A percentile compares a stretch with the other conserved stretches of the same genome.
phyloP scores from a whole-genome alignment of 2,329 filamentous ascomycete species.

The Diaporthe sp. region DNA sequence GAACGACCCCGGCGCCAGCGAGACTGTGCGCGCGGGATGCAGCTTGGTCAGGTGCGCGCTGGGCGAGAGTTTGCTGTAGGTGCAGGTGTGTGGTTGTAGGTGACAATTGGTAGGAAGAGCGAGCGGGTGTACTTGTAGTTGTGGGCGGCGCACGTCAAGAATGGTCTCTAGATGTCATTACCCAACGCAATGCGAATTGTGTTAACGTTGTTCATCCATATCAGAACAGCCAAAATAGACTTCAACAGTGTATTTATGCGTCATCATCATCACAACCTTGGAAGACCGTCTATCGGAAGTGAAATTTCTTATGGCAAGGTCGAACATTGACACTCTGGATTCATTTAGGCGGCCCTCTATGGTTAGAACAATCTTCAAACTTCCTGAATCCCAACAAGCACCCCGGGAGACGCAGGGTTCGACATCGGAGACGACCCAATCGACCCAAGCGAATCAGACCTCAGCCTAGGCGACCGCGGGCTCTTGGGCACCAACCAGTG shows the following conservation, averaged over 20 bases:
- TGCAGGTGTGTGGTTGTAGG: neutral
- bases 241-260: neutral
- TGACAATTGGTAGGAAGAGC: neutral
- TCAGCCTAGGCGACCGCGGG: constrained; percentile 3
- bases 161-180: neutral
- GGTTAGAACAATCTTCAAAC: neutral
- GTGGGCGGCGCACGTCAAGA: neutral
- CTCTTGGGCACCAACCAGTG: constrained; percentile 25
- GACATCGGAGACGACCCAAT: constrained; percentile 6
- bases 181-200: constrained; percentile 21
- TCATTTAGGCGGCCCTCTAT: neutral
- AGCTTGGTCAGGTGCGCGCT: constrained; percentile 91
- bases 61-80: constrained; percentile 86
- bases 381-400: constrained; percentile 1
- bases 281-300: too few relatives aligned
- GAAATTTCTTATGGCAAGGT: neutral
- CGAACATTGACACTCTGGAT: neutral
- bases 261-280: neutral
- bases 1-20: constrained; percentile 73
- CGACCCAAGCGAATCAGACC: neutral
- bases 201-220: neutral
- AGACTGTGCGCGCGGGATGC: constrained; percentile 91
- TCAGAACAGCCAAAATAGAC: neutral
- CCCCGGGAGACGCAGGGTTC: constrained; percentile 8
- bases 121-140: neutral